Evolutionary conservation across 768 basidiomycete genomes (phyloP).

Genomic region (Trametes cinnabarina): DNA sequence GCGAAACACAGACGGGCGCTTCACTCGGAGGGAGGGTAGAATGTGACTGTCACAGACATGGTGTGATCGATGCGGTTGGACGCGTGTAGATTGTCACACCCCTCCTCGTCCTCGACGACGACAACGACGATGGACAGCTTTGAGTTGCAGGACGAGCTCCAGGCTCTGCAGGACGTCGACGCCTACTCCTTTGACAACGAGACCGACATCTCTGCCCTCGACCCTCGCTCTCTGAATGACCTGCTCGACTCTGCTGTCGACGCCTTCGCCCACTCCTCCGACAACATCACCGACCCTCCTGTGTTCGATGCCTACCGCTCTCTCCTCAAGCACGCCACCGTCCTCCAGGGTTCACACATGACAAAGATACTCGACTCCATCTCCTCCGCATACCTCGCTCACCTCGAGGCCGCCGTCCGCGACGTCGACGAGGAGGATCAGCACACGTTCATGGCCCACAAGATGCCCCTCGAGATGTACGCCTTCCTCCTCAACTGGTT

Average conservation of each 20-base stretch:
- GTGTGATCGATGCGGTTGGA: slow-evolving; percentile 19
- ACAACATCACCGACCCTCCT: slow-evolving; percentile 62
- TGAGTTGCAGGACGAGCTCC: slow-evolving; percentile 77
- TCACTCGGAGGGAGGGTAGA: not conserved
- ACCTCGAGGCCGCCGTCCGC: slow-evolving; percentile 67
- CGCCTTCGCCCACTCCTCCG: slow-evolving; percentile 71
- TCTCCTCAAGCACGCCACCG: slow-evolving; percentile 71
- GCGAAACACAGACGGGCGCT: not conserved
- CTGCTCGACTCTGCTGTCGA: slow-evolving; percentile 77
- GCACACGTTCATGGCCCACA: slow-evolving; percentile 60
- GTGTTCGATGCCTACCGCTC: slow-evolving; percentile 83
- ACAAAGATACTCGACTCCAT: slow-evolving; percentile 88
- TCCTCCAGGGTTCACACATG: slow-evolving; percentile 64
- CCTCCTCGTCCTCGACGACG: not conserved
- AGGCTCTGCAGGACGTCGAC: slow-evolving; percentile 57
- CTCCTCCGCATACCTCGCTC: slow-evolving; percentile 66
- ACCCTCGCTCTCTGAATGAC: slow-evolving; percentile 40
- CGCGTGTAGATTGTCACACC: slow-evolving; percentile 10
- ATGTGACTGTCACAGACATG: slow-evolving; percentile 9
- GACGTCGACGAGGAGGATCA: slow-evolving; percentile 72
- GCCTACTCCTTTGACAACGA: slow-evolving; percentile 69
- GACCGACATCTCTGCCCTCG: slow-evolving; percentile 57
- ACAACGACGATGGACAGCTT: slow-evolving; percentile 40
- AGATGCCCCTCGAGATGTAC: slow-evolving; percentile 81
- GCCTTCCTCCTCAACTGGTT: slow-evolving; percentile 94